Evolutionary conservation across 768 basidiomycete genomes (phyloP), one percentile per base, ranked within the genome.

Genomic region (Phaffia australis): DNA sequence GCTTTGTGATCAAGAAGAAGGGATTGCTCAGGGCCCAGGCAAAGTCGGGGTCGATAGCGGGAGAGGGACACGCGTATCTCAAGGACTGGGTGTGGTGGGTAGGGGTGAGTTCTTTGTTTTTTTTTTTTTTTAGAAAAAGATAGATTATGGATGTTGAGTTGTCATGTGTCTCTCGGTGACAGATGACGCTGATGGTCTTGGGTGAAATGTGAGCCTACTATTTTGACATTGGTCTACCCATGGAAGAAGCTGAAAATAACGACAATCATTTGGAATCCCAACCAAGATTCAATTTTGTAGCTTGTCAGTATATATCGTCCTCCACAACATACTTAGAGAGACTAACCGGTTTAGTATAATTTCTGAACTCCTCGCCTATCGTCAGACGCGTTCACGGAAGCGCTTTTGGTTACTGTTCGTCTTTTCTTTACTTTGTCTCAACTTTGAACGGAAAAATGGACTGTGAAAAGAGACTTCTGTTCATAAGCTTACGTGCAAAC

Each of bases 1-100:
- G 85, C 72, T 98, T 97, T 76, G 93, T 98, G 2, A 87, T 99
- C 80, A 99, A 99, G 84, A 99, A 99, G 83, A 95, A 90, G 74
- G 94, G 88, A 11, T 79, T 90, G 23, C 74, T 90, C 62, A 81
- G 84, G 18, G 71, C 75, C 47, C 76, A 75, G 35, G 56, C 56
- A 60, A 77, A 72, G 69, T 63, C 56, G 71, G 79, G 73, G 32
- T 74, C 69, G 58, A 68, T 64, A 0, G 86, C 87, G 68, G 90
- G 88, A 71, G 85, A 87, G 78, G 93, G 94, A 35, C 90, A 94
- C 67, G 89, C 83, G 16, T 99, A 98, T 79, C 83, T 98, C 74
- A 97, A 94, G 79, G 89, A 87, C 74, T 75, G 74, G 60, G 64
- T 76, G 88, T 89, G 76, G 67, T 69, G 67, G 67, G 21, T 23